Evolutionary conservation across 2,329 filamentous ascomycete species (phyloP).

Genomic region (Trichoderma citrinoviride): DNA sequence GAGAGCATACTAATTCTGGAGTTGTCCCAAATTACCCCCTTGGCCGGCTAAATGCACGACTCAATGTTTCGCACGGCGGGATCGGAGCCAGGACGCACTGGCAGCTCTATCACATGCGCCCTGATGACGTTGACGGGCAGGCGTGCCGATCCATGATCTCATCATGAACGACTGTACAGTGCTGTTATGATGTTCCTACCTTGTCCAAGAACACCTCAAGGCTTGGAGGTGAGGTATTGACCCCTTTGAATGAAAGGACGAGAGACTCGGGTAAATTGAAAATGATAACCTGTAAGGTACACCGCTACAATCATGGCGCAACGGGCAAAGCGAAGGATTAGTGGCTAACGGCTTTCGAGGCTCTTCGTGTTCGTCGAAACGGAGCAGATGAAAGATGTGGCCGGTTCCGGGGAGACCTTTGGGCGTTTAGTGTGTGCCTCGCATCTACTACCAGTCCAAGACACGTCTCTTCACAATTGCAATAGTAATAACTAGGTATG

Average conservation of each 20-base stretch:
- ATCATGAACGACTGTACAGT: neutral
- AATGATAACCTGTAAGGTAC: neutral
- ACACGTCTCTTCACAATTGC: too few relatives aligned
- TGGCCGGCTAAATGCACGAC: slow-evolving; percentile 4
- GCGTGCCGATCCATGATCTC: slow-evolving; percentile 11
- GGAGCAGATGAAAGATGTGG: neutral
- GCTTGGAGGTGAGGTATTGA: neutral
- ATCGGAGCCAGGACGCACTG: neutral
- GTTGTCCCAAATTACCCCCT: neutral
- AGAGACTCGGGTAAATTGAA: neutral
- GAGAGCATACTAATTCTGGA: too few relatives aligned
- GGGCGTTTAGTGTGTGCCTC: neutral
- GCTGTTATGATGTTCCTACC: too few relatives aligned
- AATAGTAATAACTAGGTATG: too few relatives aligned
- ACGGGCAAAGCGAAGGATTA: neutral
- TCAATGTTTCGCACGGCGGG: neutral
- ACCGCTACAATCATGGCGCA: neutral
- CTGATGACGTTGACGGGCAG: slow-evolving; percentile 14
- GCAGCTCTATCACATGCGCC: slow-evolving; percentile 3
- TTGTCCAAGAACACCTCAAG: too few relatives aligned
- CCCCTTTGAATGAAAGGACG: neutral
- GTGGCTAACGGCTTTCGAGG: neutral
- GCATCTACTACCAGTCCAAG: neutral
- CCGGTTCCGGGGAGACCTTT: slow-evolving; percentile 9
- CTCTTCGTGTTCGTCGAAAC: neutral